Base-by-base conservation (phyloP, 305 asterid genomes). In the Withania somnifera region DNA sequence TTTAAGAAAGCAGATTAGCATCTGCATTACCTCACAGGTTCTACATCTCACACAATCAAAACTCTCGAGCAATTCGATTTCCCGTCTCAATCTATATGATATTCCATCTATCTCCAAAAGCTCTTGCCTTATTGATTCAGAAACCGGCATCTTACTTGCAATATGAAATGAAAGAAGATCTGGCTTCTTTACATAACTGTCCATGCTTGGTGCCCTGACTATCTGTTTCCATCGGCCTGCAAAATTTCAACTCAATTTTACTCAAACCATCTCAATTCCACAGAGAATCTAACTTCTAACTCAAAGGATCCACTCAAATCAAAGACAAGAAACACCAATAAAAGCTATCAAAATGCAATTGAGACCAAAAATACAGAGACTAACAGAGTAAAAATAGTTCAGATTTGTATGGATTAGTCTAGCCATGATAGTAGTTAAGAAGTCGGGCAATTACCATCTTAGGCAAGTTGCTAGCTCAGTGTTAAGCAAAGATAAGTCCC, bases 81-180 rank as follows among this genome's bases (percentile, higher is more conserved):
- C 98, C 86, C 91, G 91, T 52, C 94, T 96, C 90, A 96, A 75
- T 85, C 99, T 90, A 85, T 96, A 94, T 50, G 97, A 88, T 81
- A 93, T 92, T 79, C 99, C 99, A 87, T 96, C 99, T 81, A 94
- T 96, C 82, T 96, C 99, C 88, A 96, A 89, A 86, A 96, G 98
- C 86, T 94, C 99, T 86, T 96, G 98, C 88, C 98, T 90, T 2
- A 88, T 87, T 10, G 97, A 90, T 87, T 91, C 99, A 40, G 99
- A 96, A 76, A 91, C 87, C n/a, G 98, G 99, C 85, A 96, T 90
- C 88, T 93, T 94, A 90, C 99, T 96, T 78, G 97, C 99, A 84
- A 96, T 87, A 75, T 94, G 97, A 86, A 96, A 96, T 63, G 99
- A 94, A 82, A 96, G 97, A 83, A 93, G 92, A 86, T 90, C 98